Conservation (phyloP, 2,329 filamentous ascomycete species). For the Biscogniauxia sp. region DNA sequence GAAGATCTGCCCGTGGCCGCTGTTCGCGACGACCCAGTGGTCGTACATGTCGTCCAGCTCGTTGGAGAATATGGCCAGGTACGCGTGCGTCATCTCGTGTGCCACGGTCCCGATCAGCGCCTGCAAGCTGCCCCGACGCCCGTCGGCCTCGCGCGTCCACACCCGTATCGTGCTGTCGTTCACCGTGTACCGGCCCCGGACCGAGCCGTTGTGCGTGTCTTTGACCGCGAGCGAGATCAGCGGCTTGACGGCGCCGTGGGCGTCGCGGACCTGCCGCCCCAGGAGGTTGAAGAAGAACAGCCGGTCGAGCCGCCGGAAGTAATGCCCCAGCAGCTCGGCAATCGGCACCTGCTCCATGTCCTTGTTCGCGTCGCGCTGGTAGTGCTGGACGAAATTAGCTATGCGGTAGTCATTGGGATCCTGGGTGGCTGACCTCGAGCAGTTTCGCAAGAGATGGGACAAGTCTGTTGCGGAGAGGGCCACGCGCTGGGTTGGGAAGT, state of each 20-base stretch:
- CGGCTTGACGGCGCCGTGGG: too few species aligned
- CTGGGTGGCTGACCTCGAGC: not conserved
- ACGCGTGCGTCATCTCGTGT: constrained; percentile 12
- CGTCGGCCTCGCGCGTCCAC: not conserved
- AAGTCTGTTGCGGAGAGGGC: not conserved
- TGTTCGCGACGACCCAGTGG: not conserved
- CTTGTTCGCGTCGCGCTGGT: not conserved
- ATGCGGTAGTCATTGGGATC: not conserved
- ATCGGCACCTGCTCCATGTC: not conserved
- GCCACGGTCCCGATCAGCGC: not conserved
- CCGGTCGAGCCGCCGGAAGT: not conserved
- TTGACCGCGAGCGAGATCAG: not conserved
- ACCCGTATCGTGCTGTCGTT: not conserved
- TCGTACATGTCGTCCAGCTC: not conserved
- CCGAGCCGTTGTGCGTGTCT: not conserved
- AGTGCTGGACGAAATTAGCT: not conserved
- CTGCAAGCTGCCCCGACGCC: not conserved
- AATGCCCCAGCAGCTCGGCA: not conserved
- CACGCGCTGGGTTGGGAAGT: not conserved
- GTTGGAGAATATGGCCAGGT: constrained; percentile 3
- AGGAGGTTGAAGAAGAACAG: not conserved
- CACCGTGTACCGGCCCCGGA: too few species aligned
- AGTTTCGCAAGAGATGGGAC: not conserved
- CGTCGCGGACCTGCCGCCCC: not conserved
- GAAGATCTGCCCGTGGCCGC: constrained; percentile 9